A percentile compares a stretch with the other conserved stretches of the same genome.
These are phyloP conservation scores for Trichoderma reesei DNA, from an alignment of 495 filamentous ascomycete species.

Conservation along the genomic window DNA sequence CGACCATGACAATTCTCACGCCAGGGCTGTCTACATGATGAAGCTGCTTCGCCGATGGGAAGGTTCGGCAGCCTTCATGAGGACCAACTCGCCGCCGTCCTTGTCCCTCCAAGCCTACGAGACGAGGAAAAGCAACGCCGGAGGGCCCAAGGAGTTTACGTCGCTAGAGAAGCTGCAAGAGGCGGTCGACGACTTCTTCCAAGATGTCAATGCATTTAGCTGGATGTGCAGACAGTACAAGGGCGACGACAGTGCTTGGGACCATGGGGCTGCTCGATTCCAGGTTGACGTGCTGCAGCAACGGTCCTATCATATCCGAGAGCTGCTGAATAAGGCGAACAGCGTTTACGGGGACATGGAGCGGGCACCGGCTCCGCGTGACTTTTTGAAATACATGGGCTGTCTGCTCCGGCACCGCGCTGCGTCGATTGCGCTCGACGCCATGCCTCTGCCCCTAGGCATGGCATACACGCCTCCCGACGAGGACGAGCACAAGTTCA, in stretches of 20 bases:
- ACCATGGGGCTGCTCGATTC: background rate
- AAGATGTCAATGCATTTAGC: slow-evolving; percentile 1
- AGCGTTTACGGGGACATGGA: background rate
- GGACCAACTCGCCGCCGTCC: background rate
- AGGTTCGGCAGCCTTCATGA: background rate
- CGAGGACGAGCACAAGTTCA: background rate
- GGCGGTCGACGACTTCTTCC: background rate
- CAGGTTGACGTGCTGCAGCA: background rate
- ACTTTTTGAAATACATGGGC: background rate
- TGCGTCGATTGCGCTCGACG: background rate
- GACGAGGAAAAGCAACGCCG: background rate
- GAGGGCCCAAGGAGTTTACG: background rate
- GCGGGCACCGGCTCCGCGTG: background rate
- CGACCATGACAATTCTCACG: background rate
- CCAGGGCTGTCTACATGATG: background rate
- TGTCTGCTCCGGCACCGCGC: background rate
- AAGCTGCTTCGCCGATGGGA: slow-evolving; percentile 2
- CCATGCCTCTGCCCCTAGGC: background rate
- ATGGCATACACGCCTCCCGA: slow-evolving; percentile 1
- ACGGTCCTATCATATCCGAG: background rate
- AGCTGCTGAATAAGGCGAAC: background rate
- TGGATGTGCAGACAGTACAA: slow-evolving; percentile 1
- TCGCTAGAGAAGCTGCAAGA: background rate
- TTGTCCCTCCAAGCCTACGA: slow-evolving; percentile 2
- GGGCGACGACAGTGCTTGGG: background rate